Percentiles rank a stretch among this genome's conserved stretches.
Conservation (phyloP, 1,139 yeast genomes). For the Blastobotrys indianensis region DNA sequence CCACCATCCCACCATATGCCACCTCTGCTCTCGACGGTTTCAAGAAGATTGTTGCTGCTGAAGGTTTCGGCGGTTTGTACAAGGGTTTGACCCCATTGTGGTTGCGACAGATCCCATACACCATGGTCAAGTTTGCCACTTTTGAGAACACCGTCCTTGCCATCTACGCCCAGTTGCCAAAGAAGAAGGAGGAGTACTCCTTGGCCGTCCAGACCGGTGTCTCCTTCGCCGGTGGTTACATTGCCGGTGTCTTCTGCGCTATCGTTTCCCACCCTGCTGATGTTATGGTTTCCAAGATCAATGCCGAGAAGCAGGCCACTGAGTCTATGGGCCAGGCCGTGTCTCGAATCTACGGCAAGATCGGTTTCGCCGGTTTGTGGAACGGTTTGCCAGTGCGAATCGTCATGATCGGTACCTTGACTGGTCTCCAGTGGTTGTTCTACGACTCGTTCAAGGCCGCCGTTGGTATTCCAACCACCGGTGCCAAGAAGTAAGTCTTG, state of each 20-base stretch:
- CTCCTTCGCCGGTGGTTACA: conserved; percentile 87
- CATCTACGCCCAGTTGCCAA: conserved; percentile 26
- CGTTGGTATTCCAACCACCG: conserved; percentile 85
- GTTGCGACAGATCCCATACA: conserved; percentile 93
- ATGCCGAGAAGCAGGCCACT: conserved; percentile 60
- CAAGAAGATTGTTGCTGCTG: conserved; percentile 56
- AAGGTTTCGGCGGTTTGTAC: conserved; percentile 66
- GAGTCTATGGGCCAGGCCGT: conserved; percentile 67
- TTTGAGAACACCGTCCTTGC: conserved; percentile 77
- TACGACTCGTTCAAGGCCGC: conserved; percentile 91
- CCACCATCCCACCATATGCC: conserved; percentile 81
- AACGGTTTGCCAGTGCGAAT: conserved; percentile 92
- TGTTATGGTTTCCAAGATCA: conserved; percentile 91
- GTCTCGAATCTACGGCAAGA: conserved; percentile 64
- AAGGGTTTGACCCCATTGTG: conserved; percentile 86
- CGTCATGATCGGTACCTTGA: conserved; percentile 92
- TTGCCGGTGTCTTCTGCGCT: conserved; percentile 95
- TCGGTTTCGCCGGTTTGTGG: conserved; percentile 91
- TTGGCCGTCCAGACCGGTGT: conserved; percentile 80
- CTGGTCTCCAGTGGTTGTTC: conserved; percentile 94
- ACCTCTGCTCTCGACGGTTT: conserved; percentile 58
- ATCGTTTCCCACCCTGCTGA: conserved; percentile 95
- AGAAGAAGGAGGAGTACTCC: conserved; percentile 44
- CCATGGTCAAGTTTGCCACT: conserved; percentile 92
- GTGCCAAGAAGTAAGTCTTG: conserved; percentile 13